Evolutionary conservation across 2,329 filamentous ascomycete species (phyloP), one percentile per base, ranked within the genome.

Genomic region (Chaetoscypha palmicola): DNA sequence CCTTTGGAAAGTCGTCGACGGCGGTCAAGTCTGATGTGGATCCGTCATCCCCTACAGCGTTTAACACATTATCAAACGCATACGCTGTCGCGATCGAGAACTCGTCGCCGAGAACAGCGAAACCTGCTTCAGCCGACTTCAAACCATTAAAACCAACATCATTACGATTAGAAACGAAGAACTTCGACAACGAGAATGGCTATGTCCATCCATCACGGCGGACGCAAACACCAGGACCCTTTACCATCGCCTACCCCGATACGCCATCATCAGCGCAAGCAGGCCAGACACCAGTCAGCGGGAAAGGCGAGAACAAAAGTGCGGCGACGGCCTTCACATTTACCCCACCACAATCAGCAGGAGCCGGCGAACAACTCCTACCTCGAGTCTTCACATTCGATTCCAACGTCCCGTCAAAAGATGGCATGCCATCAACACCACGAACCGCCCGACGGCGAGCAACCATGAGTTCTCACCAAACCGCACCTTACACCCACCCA

Each of bases 1-100:
- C 64, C 42, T 60, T 68, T 12, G 59, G 63, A 28, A 64, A 66
- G 47, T 64, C 65, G 0, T 65, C 68, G 21, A 69, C 68, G 48
- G 67, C 65, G 4, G 58, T 73, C 33, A 62, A 61, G 43, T 38
- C 68, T 17, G 66, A 68, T 40, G 62, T 74, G 30, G 72, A 81
- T 53, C 72, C 75, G 22, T 73, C 68, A 46, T 79, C 78, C 23
- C 76, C 77, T 3, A 82, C 79, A 1, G 68, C 76, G 17, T 80
- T 81, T 65, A 82, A 82, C 62, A 82, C 79, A 2, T 69, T 82
- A 30, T 79, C 77, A 42, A 82, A 82, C 62, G 73, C 77, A 48
- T 82, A 82, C 56, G 72, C 74, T 20, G 76, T 74, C 2, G 74
- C 77, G 48, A 79, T 82, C 41, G 77, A 79, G 61, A 72, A 76